Percentiles rank a stretch among this genome's conserved stretches.
Evolutionary conservation across 129 eudicot genomes (phyloP).

Genomic region (Smallanthus sonchifolius): DNA sequence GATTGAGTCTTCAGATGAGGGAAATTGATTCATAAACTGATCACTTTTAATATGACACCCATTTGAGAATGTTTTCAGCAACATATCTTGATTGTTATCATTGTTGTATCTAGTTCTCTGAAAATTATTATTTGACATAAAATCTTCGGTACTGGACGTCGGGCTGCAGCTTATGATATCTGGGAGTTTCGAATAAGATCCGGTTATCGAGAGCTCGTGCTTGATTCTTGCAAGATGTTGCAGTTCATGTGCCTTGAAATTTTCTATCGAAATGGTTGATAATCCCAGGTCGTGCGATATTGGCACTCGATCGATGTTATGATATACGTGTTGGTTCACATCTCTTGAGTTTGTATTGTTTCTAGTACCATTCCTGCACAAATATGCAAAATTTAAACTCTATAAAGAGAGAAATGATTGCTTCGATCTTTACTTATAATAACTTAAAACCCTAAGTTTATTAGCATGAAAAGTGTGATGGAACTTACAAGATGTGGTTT

Average conservation of each 20-base stretch:
- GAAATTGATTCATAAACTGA: slow-evolving; percentile 18
- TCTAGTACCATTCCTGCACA: slow-evolving; percentile 10
- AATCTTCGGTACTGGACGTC: slow-evolving; percentile 36
- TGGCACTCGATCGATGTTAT: slow-evolving; percentile 1
- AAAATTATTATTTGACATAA: slow-evolving; percentile 16
- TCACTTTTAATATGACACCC: slow-evolving; percentile 29
- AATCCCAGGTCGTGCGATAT: slow-evolving; percentile 53
- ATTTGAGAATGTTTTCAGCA: slow-evolving; percentile 40
- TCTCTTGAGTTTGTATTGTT: background rate
- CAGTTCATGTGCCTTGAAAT: slow-evolving; percentile 12
- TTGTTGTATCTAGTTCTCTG: background rate
- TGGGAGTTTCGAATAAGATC: slow-evolving; percentile 28
- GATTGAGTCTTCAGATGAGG: slow-evolving; percentile 1
- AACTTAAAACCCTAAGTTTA: background rate
- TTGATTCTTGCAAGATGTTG: slow-evolving; percentile 40
- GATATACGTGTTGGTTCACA: slow-evolving; percentile 10
- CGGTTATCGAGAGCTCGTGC: slow-evolving; percentile 20
- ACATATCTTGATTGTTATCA: slow-evolving; percentile 25
- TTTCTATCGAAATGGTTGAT: slow-evolving; percentile 10
- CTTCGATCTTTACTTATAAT: background rate
- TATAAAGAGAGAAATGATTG: background rate
- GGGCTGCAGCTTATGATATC: slow-evolving; percentile 38
- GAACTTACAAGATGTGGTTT: slow-evolving; percentile 52
- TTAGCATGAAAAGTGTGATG: background rate
- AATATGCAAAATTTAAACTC: background rate